Evolutionary conservation across 768 basidiomycete genomes (phyloP).

Genomic region (Phaeotremella skinneri): DNA sequence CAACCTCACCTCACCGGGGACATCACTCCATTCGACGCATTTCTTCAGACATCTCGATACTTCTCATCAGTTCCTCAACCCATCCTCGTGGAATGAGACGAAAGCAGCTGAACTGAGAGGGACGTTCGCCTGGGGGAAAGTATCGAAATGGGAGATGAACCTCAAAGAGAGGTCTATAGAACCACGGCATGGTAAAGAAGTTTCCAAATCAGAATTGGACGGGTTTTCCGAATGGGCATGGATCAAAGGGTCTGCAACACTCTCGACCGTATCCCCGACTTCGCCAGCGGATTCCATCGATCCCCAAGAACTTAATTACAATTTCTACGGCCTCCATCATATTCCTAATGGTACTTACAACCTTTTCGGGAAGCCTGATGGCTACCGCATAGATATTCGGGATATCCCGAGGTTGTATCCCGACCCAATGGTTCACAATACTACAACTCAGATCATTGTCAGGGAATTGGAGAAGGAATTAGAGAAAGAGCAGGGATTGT

Average conservation of each 20-base stretch:
- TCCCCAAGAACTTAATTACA: conserved; percentile 31
- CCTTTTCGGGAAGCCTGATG: conserved; percentile 43
- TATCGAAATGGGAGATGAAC: conserved; percentile 41
- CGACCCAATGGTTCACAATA: conserved; percentile 15
- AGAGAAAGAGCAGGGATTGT: conserved; percentile 25
- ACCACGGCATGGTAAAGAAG: background rate
- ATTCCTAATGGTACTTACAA: conserved; percentile 44
- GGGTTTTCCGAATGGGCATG: conserved; percentile 38
- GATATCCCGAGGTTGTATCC: conserved; percentile 34
- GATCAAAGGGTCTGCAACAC: conserved; percentile 32
- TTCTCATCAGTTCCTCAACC: conserved; percentile 14
- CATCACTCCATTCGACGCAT: background rate
- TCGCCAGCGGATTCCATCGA: background rate
- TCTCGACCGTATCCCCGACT: conserved; percentile 16
- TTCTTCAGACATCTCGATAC: conserved; percentile 25
- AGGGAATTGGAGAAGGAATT: conserved; percentile 44
- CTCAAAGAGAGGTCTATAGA: conserved; percentile 24
- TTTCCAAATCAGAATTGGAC: background rate
- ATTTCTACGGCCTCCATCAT: conserved; percentile 46
- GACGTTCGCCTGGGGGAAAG: conserved; percentile 32
- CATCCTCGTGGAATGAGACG: conserved; percentile 38
- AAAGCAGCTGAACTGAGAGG: conserved; percentile 29
- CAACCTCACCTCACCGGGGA: conserved; percentile 19
- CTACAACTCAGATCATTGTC: conserved; percentile 35
- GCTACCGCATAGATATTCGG: conserved; percentile 43